Percentiles rank a stretch among this genome's conserved stretches.
Conservation (phyloP, 176 grass and related monocot species). For the Musa schizocarpa region DNA sequence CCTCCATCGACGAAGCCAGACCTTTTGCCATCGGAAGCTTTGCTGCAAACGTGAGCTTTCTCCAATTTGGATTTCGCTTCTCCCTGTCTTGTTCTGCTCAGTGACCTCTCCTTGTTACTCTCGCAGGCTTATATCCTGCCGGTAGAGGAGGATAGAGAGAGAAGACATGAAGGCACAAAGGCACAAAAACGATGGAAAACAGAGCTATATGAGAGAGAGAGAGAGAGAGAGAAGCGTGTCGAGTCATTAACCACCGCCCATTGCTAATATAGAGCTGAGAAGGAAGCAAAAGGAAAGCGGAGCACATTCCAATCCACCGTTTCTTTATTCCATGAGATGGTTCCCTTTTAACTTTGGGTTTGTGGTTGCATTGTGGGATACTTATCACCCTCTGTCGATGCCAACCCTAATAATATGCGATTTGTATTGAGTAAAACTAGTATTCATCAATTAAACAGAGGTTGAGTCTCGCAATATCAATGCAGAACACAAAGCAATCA, state of each 20-base stretch:
- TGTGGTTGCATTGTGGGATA: background rate
- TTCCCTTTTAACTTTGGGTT: background rate
- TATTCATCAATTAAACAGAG: too few species aligned
- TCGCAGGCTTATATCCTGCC: background rate
- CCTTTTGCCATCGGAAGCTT: background rate
- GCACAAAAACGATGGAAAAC: background rate
- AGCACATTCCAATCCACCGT: background rate
- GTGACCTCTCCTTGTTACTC: background rate
- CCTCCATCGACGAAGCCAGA: background rate
- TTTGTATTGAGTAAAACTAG: too few species aligned
- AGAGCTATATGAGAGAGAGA: background rate
- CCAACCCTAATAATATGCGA: too few species aligned
- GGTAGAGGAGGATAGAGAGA: background rate
- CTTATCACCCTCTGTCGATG: background rate
- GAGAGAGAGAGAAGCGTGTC: background rate
- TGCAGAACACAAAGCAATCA: too few species aligned
- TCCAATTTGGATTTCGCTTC: constrained; percentile 1
- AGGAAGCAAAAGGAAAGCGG: background rate
- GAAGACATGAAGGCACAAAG: background rate
- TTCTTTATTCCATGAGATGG: background rate
- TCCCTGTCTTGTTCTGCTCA: background rate
- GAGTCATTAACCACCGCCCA: background rate
- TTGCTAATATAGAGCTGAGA: background rate
- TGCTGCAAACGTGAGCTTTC: constrained; percentile 2
- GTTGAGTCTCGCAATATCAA: too few species aligned